These are phyloP conservation scores for Pichia manshurica DNA, from an alignment of 805 yeast species.

Conservation along the genomic window DNA sequence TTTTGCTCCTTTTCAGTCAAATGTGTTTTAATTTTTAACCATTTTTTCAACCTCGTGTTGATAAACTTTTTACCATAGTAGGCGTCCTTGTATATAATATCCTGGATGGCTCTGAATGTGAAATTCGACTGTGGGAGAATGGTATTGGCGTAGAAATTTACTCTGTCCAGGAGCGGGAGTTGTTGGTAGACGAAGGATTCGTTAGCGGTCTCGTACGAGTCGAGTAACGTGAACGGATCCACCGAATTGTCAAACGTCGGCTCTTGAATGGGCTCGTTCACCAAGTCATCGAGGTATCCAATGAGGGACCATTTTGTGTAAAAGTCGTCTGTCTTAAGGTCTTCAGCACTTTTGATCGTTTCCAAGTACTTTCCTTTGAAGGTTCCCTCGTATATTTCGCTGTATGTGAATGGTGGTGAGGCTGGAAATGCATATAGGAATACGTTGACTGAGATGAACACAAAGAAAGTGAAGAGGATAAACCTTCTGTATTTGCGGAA, in stretches of 20 bases:
- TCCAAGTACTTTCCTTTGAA: constrained; percentile 26
- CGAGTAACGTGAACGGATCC: constrained; percentile 21
- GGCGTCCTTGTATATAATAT: constrained; percentile 27
- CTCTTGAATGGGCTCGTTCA: constrained; percentile 27
- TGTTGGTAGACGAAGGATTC: constrained; percentile 10
- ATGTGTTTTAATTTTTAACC: constrained; percentile 25
- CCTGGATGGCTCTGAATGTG: constrained; percentile 26
- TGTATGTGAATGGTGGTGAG: constrained; percentile 17
- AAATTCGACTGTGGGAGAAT: constrained; percentile 21
- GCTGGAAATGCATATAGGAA: not conserved
- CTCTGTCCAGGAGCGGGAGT: constrained; percentile 15
- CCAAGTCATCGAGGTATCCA: constrained; percentile 27
- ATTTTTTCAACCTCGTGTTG: constrained; percentile 22
- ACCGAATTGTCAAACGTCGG: constrained; percentile 18
- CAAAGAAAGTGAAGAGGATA: not conserved
- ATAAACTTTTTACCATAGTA: constrained; percentile 26
- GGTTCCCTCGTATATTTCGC: constrained; percentile 27
- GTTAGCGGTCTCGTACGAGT: constrained; percentile 16
- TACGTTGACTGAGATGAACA: not conserved
- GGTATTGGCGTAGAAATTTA: constrained; percentile 16
- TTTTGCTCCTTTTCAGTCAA: constrained; percentile 23
- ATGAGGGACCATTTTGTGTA: constrained; percentile 24
- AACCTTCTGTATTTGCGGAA: constrained; percentile 2
- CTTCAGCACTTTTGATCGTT: constrained; percentile 19
- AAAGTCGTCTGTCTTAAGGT: constrained; percentile 25